Evolutionary conservation across 768 basidiomycete genomes (phyloP).

Genomic region (Termitomyces sp.): DNA sequence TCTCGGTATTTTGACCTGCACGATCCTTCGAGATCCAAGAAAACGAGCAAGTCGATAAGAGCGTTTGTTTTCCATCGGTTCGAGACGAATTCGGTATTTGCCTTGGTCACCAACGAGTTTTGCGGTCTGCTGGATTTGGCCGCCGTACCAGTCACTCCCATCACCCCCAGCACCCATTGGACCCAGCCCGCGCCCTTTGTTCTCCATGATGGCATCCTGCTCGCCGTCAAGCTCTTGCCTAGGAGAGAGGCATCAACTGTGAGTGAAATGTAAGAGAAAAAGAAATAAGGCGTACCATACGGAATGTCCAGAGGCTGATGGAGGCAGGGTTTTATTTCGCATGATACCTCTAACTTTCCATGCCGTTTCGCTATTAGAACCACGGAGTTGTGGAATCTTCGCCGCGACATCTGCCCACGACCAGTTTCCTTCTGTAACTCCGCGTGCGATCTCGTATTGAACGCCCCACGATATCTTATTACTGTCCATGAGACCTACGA

Average conservation of each 20-base stretch:
- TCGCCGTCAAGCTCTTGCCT: conserved; percentile 65
- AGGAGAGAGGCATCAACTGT: neutral
- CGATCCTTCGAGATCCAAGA: conserved; percentile 59
- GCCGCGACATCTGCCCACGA: conserved; percentile 32
- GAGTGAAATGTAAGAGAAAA: neutral
- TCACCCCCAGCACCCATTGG: conserved; percentile 52
- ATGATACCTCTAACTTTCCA: conserved; percentile 31
- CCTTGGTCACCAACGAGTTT: conserved; percentile 30
- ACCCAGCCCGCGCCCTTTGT: conserved; percentile 55
- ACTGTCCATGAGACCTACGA: conserved; percentile 33
- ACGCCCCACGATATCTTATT: conserved; percentile 41
- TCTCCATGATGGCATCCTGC: conserved; percentile 56
- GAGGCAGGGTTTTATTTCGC: conserved; percentile 13
- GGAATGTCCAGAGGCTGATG: conserved; percentile 13
- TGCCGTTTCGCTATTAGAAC: conserved; percentile 27
- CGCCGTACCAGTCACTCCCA: conserved; percentile 61
- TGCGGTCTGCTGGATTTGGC: conserved; percentile 59
- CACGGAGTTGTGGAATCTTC: conserved; percentile 26
- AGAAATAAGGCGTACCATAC: conserved; percentile 32
- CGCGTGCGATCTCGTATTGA: conserved; percentile 39
- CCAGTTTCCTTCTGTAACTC: conserved; percentile 35
- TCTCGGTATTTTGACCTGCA: conserved; percentile 51
- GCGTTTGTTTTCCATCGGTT: conserved; percentile 52
- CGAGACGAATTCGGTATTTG: conserved; percentile 41
- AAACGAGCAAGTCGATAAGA: conserved; percentile 66